These are phyloP conservation scores for Calonectria pseudoturangicola DNA, from an alignment of 2,329 filamentous ascomycete species.

Conservation along the genomic window DNA sequence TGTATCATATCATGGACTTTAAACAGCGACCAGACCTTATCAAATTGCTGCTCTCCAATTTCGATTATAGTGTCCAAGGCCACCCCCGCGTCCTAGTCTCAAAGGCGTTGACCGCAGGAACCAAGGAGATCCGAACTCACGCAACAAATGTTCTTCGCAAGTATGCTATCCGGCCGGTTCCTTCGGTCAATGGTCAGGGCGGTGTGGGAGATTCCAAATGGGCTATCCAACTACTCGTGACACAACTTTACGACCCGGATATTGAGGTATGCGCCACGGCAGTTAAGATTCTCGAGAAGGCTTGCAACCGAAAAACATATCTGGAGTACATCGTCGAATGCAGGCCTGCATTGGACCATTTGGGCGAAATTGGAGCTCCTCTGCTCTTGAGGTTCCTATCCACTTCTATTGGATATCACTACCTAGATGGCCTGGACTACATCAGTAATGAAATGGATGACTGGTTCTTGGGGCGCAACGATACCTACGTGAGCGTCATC, in stretches of 20 bases:
- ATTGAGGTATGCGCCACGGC: slow-evolving; percentile 97
- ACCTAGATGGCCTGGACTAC: slow-evolving; percentile 96
- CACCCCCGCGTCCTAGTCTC: slow-evolving; percentile 95
- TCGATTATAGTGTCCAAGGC: slow-evolving; percentile 92
- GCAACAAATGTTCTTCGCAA: slow-evolving; percentile 91
- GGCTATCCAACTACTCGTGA: slow-evolving; percentile 98
- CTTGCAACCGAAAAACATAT: slow-evolving; percentile 93
- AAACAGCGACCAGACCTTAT: slow-evolving; percentile 94
- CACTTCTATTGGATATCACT: slow-evolving; percentile 97
- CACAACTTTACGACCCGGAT: slow-evolving; percentile 97
- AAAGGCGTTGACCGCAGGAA: slow-evolving; percentile 93
- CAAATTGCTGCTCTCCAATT: slow-evolving; percentile 89
- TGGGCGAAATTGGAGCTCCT: slow-evolving; percentile 97
- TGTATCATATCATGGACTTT: slow-evolving; percentile 97
- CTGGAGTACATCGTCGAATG: slow-evolving; percentile 98
- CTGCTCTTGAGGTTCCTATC: slow-evolving; percentile 93
- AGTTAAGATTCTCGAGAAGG: slow-evolving; percentile 97
- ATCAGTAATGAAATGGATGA: slow-evolving; percentile 99
- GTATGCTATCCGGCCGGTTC: slow-evolving; percentile 78
- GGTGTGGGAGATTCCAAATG: slow-evolving; percentile 85
- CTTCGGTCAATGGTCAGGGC: slow-evolving; percentile 61
- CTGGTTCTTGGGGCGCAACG: slow-evolving; percentile 98
- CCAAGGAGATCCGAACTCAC: slow-evolving; percentile 93
- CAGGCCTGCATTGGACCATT: slow-evolving; percentile 92
- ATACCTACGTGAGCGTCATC: slow-evolving; percentile 94